Evolutionary conservation across 345 rosid genomes (phyloP).

Genomic region (Euphorbia lathyris): DNA sequence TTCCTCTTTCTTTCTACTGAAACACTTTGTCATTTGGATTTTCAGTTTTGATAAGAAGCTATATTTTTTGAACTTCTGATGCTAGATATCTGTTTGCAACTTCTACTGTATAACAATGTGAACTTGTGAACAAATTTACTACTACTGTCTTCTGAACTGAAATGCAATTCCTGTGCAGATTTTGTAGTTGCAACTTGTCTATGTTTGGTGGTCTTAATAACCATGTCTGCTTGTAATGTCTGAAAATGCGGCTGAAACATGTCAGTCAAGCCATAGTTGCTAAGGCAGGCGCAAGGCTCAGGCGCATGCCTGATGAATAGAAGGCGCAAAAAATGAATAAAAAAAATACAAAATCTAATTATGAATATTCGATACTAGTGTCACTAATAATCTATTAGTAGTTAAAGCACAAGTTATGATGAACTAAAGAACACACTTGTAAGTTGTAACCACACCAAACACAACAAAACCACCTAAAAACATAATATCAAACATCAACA

Average conservation of each 20-base stretch:
- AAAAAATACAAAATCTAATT: no score
- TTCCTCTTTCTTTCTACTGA: conserved; percentile 17
- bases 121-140: background rate
- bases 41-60: background rate
- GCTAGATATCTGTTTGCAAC: background rate
- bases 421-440: no score
- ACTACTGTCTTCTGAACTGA: background rate
- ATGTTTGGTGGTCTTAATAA: background rate
- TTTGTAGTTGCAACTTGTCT: background rate
- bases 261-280: background rate
- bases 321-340: no score
- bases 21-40: conserved; percentile 3
- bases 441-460: no score
- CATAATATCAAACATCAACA: no score
- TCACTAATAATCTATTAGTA: no score
- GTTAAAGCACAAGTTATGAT: no score
- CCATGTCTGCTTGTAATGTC: background rate
- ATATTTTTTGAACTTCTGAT: background rate
- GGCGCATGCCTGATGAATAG: no score
- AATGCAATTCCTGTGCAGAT: background rate
- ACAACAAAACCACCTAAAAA: no score
- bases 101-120: background rate
- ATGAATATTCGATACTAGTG: no score
- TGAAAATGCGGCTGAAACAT: background rate
- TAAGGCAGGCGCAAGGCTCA: no score